Evolutionary conservation across 2,329 filamentous ascomycete genomes (phyloP), one percentile per base, ranked within the genome.

Genomic region (Cadophora sp.): DNA sequence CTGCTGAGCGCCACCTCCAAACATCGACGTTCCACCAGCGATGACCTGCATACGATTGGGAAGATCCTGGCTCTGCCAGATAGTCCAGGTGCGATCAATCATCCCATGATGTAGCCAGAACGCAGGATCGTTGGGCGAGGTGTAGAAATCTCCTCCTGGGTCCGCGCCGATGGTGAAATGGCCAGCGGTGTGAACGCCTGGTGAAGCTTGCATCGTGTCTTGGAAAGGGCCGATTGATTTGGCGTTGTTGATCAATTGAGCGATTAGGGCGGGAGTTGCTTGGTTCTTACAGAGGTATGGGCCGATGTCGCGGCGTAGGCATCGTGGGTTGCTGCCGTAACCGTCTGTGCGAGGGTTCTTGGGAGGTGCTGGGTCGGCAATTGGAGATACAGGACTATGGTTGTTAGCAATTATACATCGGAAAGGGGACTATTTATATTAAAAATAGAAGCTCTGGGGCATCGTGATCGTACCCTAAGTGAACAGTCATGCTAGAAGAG

Each of bases 91-190:
- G 14, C 82, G 76, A 69, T 84, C 82, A 59, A 83, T 78, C 70
- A 81, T 77, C 0, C 76, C 80, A 63, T 83, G 82, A 66, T 83
- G 81, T 9, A 82, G 71, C 66, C 78, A 83, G 72, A 83, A 83
- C 1, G 73, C 80, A 2, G 82, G 82, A 65, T 83, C 82, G 1
- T 79, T 76, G 0, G 81, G 78, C n/a, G 80, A 81, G 58, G 80
- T 78, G 68, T 78, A 79, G 66, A 81, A 77, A 66, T 83, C 82
- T 33, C 78, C 75, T 33, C 81, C 81, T 4, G 81, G 81, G 68
- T 83, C 81, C 48, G 82, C 82, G 30, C 27, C 81, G 24, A 81
- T 77, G 16, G 77, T 76, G 67, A 76, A 80, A 69, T 82, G 81
- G 0, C 80, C 80, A 24, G 75, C 79, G 3, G 71, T 72, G 71